Evolutionary conservation across 495 filamentous ascomycete genomes (phyloP).

Genomic region (Chaetomium fimeti): DNA sequence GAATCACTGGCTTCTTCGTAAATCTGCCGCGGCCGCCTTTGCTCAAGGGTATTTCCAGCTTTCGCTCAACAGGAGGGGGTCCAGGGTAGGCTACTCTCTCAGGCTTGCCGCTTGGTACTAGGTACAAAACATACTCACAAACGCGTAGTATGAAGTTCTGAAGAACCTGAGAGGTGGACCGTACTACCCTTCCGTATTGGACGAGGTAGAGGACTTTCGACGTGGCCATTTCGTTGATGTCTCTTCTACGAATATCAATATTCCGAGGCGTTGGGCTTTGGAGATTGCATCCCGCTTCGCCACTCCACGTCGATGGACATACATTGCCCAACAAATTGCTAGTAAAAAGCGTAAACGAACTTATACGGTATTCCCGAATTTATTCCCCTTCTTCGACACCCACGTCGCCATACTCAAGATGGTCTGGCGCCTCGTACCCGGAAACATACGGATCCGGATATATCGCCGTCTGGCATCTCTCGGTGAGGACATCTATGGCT

Average conservation of each 20-base stretch:
- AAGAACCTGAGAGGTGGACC: neutral
- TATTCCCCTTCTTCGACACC: neutral
- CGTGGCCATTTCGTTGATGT: neutral
- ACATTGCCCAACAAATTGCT: neutral
- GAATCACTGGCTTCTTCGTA: slow-evolving; percentile 10
- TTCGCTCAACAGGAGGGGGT: neutral
- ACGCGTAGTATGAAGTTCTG: neutral
- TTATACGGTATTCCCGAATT: too few species aligned
- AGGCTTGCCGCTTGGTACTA: neutral
- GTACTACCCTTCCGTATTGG: neutral
- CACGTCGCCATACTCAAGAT: neutral
- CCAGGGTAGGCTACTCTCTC: neutral
- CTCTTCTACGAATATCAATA: neutral
- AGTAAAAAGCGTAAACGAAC: neutral
- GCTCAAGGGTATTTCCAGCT: neutral
- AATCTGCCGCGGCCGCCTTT: neutral
- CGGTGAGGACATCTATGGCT: neutral
- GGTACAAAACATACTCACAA: too few species aligned
- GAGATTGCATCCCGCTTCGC: neutral
- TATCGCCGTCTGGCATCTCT: neutral
- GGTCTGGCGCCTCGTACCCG: neutral
- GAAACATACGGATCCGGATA: neutral
- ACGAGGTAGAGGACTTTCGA: neutral
- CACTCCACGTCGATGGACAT: neutral
- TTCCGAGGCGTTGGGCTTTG: neutral